Percentiles rank a stretch among this genome's conserved stretches.
Evolutionary conservation across 192 early-diverging fungal genomes (phyloP).

Genomic region (Cetraspora pellucida): DNA sequence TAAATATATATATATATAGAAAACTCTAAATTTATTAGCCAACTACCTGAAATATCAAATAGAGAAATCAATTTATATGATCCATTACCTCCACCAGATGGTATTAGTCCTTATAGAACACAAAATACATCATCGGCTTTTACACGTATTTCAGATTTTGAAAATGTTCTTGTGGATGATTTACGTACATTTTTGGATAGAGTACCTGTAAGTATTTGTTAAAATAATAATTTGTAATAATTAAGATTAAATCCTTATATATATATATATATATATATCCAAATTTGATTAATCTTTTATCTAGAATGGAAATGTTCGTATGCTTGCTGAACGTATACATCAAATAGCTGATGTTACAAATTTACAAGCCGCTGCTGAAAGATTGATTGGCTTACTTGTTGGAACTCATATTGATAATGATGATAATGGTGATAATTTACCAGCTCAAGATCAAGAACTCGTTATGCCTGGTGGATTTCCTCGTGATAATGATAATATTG

Average conservation of each 20-base stretch:
- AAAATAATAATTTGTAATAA: not conserved
- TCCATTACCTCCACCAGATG: constrained; percentile 62
- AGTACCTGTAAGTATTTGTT: constrained; percentile 4
- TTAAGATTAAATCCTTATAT: no score
- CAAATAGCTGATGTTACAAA: constrained; percentile 8
- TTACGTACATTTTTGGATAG: not conserved
- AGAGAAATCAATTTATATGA: constrained; percentile 62
- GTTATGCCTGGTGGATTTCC: constrained; percentile 20
- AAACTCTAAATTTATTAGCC: constrained; percentile 46
- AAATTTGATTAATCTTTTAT: not conserved
- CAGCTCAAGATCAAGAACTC: not conserved
- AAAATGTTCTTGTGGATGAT: not conserved
- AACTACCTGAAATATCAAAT: constrained; percentile 53
- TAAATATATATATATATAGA: constrained; percentile 14
- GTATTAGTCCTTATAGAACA: constrained; percentile 7
- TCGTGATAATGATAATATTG: not conserved
- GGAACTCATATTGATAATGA: not conserved
- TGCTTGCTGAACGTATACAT: constrained; percentile 7
- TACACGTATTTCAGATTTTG: not conserved
- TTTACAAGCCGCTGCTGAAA: constrained; percentile 14
- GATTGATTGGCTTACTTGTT: not conserved
- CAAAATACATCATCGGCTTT: not conserved
- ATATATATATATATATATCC: no score
- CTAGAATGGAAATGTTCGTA: constrained; percentile 9
- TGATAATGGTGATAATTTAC: not conserved